Conservation (phyloP, 73 alveolate species). For the Halteria grandinella region DNA sequence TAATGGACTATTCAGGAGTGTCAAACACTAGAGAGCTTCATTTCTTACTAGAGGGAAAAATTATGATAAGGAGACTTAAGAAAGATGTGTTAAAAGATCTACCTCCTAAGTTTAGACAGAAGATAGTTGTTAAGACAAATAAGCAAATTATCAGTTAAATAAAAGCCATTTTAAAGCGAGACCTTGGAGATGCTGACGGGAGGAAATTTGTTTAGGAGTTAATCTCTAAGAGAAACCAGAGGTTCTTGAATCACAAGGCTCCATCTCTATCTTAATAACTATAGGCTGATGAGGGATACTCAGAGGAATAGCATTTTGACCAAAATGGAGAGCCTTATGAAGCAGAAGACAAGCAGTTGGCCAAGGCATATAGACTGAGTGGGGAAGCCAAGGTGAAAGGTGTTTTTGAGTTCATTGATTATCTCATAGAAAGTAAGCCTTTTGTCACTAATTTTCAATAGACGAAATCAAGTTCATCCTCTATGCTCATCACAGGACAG, state of each 20-base stretch:
- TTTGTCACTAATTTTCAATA: not conserved
- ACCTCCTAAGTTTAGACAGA: slow-evolving; percentile 92
- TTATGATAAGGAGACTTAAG: slow-evolving; percentile 95
- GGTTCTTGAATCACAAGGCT: too few species aligned
- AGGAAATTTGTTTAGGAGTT: slow-evolving; percentile 45
- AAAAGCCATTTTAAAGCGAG: slow-evolving; percentile 57
- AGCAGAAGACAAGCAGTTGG: slow-evolving; percentile 63
- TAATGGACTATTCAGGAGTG: slow-evolving; percentile 93
- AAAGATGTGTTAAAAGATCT: slow-evolving; percentile 90
- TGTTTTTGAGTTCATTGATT: slow-evolving; percentile 79
- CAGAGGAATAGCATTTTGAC: too few species aligned
- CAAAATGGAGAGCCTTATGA: slow-evolving; percentile 66
- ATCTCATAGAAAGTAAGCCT: slow-evolving; percentile 74
- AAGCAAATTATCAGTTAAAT: slow-evolving; percentile 60
- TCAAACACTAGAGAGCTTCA: slow-evolving; percentile 89
- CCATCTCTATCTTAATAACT: too few species aligned
- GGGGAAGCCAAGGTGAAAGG: slow-evolving; percentile 92
- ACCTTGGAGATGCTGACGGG: slow-evolving; percentile 7
- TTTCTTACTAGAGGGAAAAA: slow-evolving; percentile 73
- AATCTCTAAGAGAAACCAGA: slow-evolving; percentile 17
- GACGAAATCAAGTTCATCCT: slow-evolving; percentile 87
- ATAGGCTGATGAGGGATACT: too few species aligned
- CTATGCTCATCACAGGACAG: slow-evolving; percentile 91
- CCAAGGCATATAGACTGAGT: slow-evolving; percentile 84
- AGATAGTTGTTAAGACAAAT: slow-evolving; percentile 82